Evolutionary conservation across 148 eudicot species (phyloP), one percentile per base, ranked within the genome.

Genomic region (Spergularia bocconei): DNA sequence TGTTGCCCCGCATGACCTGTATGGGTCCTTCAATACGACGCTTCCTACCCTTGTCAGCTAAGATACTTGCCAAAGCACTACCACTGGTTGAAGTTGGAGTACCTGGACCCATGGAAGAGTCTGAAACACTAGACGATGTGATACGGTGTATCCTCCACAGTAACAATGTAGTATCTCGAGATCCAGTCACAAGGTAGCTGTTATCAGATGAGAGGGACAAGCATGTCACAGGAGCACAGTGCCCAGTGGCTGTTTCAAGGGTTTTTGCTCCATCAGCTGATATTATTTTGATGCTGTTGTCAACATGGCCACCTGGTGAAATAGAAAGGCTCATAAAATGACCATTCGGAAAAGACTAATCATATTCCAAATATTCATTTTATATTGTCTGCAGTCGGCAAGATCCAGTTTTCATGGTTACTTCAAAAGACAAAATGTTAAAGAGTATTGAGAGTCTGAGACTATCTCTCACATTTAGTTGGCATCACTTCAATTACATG

Each of bases 161-260:
- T 50, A 96, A 74, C 56, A 85, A 84, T 15, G 98, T 92, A 50
- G 98, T 77, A 72, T 96, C 99, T 29, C 89, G 85, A 55, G 99
- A 92, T 73, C 99, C 99, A 52, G 94, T 89, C 76, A 96, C 94
- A 23, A 96, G 96, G 79, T 92, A 92, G 77, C 70, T 91, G 86
- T 91, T 82, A 79, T 88, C 91, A 15, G 94, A 82, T 60, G 98
- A 92, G 80, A 91, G 83, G 73, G 97, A 76, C 81, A 96, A 77
- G 79, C 98, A 96, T 59, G 98, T 92, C 62, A 96, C 98, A n/a
- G 98, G 99, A 73, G 97, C 99, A 83, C 84, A 92, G 78, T 96
- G 99, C 38, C 92, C 94, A 64, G 84, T 81, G 71, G 99, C 99
- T 81, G 87, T 85, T 84, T 96, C 99, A 50, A 96, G 86, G 60